Evolutionary conservation across 345 rosid genomes (phyloP).

Genomic region (Ricinus communis): DNA sequence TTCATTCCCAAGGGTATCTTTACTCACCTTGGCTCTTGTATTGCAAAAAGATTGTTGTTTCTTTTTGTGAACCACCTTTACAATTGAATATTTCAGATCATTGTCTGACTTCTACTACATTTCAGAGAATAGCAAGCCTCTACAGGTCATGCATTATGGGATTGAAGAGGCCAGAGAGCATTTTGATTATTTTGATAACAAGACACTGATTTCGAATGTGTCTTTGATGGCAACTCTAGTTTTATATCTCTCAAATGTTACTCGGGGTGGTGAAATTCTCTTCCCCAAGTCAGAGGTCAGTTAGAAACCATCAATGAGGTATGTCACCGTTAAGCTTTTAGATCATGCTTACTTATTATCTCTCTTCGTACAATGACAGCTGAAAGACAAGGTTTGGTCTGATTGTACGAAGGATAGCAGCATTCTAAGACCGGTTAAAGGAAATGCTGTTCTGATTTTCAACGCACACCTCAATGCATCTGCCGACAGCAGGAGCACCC

Average conservation of each 20-base stretch:
- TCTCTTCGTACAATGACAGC: conserved; percentile 34
- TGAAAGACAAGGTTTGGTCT: conserved; percentile 46
- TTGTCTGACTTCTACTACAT: conserved; percentile 13
- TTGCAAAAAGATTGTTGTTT: neutral
- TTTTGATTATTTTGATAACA: conserved; percentile 52
- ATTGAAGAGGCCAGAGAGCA: conserved; percentile 44
- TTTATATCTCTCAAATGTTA: conserved; percentile 72
- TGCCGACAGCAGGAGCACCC: conserved; percentile 62
- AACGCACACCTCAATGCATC: conserved; percentile 48
- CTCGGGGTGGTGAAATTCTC: conserved; percentile 69
- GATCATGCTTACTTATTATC: neutral
- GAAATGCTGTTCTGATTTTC: conserved; percentile 82
- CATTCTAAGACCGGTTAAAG: conserved; percentile 62
- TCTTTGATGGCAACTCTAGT: conserved; percentile 66
- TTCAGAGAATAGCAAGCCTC: conserved; percentile 59
- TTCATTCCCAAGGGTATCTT: conserved; percentile 73
- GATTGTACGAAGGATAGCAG: conserved; percentile 48
- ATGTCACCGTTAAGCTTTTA: neutral
- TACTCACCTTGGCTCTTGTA: neutral
- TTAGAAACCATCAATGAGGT: conserved; percentile 12
- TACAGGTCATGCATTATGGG: conserved; percentile 49
- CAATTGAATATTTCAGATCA: conserved; percentile 5
- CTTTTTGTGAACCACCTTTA: neutral
- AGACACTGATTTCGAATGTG: conserved; percentile 25
- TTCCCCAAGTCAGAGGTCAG: conserved; percentile 71